A percentile compares a stretch with the other conserved stretches of the same genome.
phyloP scores from a whole-genome alignment of 2,329 filamentous ascomycete genomes.

The Hypomyces perniciosus region DNA sequence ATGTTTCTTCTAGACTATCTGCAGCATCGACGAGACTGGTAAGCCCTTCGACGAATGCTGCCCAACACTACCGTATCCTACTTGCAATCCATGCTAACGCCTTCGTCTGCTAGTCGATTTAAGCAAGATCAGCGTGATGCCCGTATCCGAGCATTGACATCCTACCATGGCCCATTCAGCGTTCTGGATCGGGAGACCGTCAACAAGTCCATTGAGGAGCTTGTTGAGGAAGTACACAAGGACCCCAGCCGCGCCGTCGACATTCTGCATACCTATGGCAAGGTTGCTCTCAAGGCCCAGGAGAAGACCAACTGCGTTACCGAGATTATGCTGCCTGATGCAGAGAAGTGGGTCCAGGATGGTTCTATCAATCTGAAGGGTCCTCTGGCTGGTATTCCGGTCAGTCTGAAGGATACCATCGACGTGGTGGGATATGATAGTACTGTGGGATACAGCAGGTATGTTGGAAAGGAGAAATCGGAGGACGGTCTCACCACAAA shows the following conservation, averaged over 20 bases:
- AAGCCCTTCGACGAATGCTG: conserved; percentile 5
- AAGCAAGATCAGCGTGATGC: conserved; percentile 72
- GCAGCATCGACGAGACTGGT: conserved; percentile 68
- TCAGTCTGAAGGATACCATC: conserved; percentile 77
- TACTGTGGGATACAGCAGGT: conserved; percentile 71
- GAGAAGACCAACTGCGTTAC: conserved; percentile 85
- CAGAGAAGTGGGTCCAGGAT: conserved; percentile 63
- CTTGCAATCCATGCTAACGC: conserved; percentile 23
- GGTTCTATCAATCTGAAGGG: conserved; percentile 65
- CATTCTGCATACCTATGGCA: conserved; percentile 80
- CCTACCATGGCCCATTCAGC: conserved; percentile 62
- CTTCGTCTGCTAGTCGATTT: conserved; percentile 49
- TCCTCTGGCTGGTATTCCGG: conserved; percentile 78
- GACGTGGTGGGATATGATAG: conserved; percentile 78
- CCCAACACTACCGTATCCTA: not conserved
- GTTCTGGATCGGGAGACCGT: conserved; percentile 61
- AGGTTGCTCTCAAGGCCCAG: conserved; percentile 77
- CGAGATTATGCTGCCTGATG: conserved; percentile 73
- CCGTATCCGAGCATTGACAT: conserved; percentile 60
- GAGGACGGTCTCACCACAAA: conserved; percentile 68
- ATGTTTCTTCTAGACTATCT: conserved; percentile 54
- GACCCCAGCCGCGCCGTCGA: conserved; percentile 59
- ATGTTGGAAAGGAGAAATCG: conserved; percentile 59
- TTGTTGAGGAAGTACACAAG: conserved; percentile 74
- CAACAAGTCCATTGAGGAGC: conserved; percentile 65